Evolutionary conservation across 2,329 filamentous ascomycete genomes (phyloP), one percentile per base, ranked within the genome.

Genomic region (Claviceps quebecensis): DNA sequence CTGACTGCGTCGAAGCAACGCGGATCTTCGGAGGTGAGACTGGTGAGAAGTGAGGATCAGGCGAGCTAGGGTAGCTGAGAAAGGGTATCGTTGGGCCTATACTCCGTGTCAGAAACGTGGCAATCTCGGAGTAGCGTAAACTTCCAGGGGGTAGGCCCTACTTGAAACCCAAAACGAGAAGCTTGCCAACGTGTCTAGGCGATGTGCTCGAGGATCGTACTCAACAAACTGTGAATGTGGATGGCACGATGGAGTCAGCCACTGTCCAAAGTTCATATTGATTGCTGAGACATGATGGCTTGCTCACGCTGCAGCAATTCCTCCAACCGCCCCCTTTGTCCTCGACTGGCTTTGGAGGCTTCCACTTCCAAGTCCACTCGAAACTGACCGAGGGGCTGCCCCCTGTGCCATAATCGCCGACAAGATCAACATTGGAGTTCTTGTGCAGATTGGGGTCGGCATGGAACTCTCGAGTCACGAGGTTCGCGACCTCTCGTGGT

Each of bases 321-420:
- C 88, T 86, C 91, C 93, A 98, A 45, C 93, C 93, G 52, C 89
- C 88, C 34, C 86, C 87, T 60, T 80, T 81, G 64, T 96, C 90
- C 63, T 96, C 90, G 16, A 72, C 70, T 14, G 72, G 62, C 72
- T 88, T 95, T 39, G 93, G 93, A 8, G 93, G 87, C 63, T 86
- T 88, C 89, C 91, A 98, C 72, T 85, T 93, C 93, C 93, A 98
- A 7, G 84, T 83, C 89, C 91, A 98, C 57, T 91, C 85, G 63
- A 96, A 96, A 37, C 88, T 83, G 34, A 95, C 84, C 1, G 87
- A 91, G 6, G 84, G 73, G 60, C 75, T 87, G n/a, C 91, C 90
- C 36, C 77, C 81, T 0, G 93, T 98, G 2, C 80, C 77, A 63
- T 86, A 96, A 65, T 95, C 89, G 3, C 93, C 93, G n/a, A 98